These are phyloP conservation scores for Globisporangium mamillatum DNA, from an alignment of 352 stramenopile genomes.

Conservation along the genomic window DNA sequence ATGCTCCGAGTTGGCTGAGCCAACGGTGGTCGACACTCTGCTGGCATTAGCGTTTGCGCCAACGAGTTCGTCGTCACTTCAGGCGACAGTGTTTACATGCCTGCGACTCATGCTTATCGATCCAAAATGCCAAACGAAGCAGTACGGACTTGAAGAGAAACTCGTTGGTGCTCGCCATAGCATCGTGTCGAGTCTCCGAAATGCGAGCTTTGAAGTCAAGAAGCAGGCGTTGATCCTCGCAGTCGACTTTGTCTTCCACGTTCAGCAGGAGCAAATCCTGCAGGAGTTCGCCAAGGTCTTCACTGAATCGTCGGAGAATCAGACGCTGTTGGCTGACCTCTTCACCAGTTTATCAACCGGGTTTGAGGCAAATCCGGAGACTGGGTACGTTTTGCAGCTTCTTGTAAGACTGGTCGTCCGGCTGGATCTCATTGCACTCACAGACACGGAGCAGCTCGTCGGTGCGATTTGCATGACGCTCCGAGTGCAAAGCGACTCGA, in stretches of 20 bases:
- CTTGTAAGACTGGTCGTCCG: slow-evolving; percentile 29
- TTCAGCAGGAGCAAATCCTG: slow-evolving; percentile 7
- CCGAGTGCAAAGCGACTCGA: slow-evolving; percentile 24
- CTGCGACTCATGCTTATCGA: slow-evolving; percentile 18
- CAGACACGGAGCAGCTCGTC: slow-evolving; percentile 27
- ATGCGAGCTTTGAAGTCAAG: slow-evolving; percentile 13
- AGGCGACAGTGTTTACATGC: slow-evolving; percentile 12
- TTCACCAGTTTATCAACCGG: slow-evolving; percentile 5
- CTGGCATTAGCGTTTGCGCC: background rate
- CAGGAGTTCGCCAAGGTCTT: slow-evolving; percentile 13
- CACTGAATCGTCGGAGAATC: slow-evolving; percentile 9
- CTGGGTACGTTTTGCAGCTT: slow-evolving; percentile 26
- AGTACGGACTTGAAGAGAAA: slow-evolving; percentile 12
- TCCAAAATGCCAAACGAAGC: slow-evolving; percentile 8
- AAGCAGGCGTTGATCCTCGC: slow-evolving; percentile 16
- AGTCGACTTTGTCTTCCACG: slow-evolving; percentile 16
- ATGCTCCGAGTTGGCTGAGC: slow-evolving; percentile 16
- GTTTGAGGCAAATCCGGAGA: slow-evolving; percentile 14
- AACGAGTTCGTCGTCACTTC: background rate
- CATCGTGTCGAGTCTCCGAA: slow-evolving; percentile 7
- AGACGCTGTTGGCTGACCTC: slow-evolving; percentile 11
- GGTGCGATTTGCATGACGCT: slow-evolving; percentile 28
- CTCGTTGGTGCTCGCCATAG: slow-evolving; percentile 7
- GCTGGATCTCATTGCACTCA: slow-evolving; percentile 26
- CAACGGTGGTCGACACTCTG: background rate